Evolutionary conservation across 257 asterid genomes (phyloP).

Genomic region (Capsicum chinense): DNA sequence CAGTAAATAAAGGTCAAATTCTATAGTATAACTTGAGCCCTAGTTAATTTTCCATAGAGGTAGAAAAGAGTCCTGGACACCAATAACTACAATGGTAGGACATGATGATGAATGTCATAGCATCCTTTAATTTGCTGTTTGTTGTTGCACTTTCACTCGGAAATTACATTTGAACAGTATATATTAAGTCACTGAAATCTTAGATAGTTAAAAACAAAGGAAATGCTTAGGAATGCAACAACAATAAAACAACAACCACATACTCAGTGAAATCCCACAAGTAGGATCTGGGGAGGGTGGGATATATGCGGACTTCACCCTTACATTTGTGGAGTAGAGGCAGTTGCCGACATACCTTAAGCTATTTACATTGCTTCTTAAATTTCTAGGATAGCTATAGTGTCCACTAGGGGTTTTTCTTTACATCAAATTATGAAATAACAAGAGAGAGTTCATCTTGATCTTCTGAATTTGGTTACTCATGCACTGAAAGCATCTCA

Average conservation of each 20-base stretch:
- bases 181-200: not conserved
- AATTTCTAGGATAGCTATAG: not conserved
- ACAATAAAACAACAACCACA: not conserved
- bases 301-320: not conserved
- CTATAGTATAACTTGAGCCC: not conserved
- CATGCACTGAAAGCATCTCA: not conserved
- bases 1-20: not conserved
- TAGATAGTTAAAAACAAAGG: too few species aligned
- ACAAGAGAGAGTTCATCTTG: not conserved
- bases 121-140: not conserved
- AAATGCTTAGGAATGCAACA: not conserved
- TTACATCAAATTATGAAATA: not conserved
- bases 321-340: not conserved
- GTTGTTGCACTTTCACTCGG: conserved; percentile 1
- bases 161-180: not conserved
- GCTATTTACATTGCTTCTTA: not conserved
- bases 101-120: not conserved
- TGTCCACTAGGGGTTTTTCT: not conserved
- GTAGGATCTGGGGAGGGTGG: not conserved
- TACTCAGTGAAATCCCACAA: not conserved
- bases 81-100: not conserved
- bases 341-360: not conserved
- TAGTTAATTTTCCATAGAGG: not conserved
- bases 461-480: not conserved
- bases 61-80: not conserved